Evolutionary conservation across 2,329 filamentous ascomycete species (phyloP), one percentile per base, ranked within the genome.

Genomic region (Orbilia brochopaga): DNA sequence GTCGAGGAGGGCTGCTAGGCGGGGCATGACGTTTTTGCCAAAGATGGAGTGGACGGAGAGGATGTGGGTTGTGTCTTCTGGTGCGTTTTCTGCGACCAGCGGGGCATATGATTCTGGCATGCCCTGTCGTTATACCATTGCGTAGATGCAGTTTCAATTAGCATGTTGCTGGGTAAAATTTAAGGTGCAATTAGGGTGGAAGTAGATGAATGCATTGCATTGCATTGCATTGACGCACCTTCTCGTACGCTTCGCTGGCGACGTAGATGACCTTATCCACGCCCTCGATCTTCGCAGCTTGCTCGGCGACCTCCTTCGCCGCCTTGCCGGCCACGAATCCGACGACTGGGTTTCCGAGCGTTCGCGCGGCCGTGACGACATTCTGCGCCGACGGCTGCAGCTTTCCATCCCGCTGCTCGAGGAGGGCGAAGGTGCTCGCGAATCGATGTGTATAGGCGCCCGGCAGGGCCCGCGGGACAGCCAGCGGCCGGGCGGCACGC

Each of bases 101-200:
- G 92, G 90, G n/a, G 93, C 94, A 78, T 86, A 97, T 83, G 91
- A 97, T 82, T 99, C 94, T 58, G 94, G 88, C 1, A 99, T 85
- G 55, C 92, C 91, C 90, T 92, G 50, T 37, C 17, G 23, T 13
- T 37, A 52, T 37, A 35, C 30, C 27, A 55, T 27, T 53, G 15
- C 51, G n/a, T 30, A 51, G 55, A 27, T 65, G 23, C 40, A 21
- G 27, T 53, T 50, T 53, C 15, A 17, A 23, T 35, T 42, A 32
- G 23, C 53, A 56, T 64, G 37, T 55, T 19, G 32, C 51, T 37
- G 32, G 15, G 8, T 46, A 27, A 40, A 35, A 58, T 30, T 46
- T 6, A 37, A 56, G 35, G 37, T 24, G 23, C 30, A 63, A 46
- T n/a, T n/a, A n/a, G n/a, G n/a, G n/a, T n/a, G n/a, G n/a, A n/a